Base-by-base conservation (phyloP, 345 rosid species). In the Gossypium ekmanianum region DNA sequence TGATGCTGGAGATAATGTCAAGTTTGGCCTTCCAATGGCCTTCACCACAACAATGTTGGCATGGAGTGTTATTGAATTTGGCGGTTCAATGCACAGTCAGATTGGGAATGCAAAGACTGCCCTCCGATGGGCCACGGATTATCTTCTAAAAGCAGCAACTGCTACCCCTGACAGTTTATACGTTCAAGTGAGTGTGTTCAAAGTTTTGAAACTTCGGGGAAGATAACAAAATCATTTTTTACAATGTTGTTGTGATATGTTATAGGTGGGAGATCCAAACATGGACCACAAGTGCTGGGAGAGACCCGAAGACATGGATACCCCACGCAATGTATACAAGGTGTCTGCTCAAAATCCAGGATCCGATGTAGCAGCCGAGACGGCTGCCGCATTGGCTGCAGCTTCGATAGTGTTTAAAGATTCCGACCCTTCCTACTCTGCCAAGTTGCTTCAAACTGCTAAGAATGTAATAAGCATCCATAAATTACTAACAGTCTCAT, bases 251-350 rank as follows among this genome's bases (percentile, higher is more conserved):
- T 18, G 51, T 54, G 55, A 18, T 56, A 54, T 51, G 72, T 45
- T 79, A 71, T 84, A 90, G 91, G 95, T 90, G 9, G 96, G 86
- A 71, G 93, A 91, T 50, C 90, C 93, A 4, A 87, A 86, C 77
- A 72, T 78, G 87, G 96, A 91, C 50, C 96, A 91, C 79, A 63
- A 24, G 72, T 88, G 93, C 76, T 88, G 92, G 92, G 92, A 90
- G 83, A 88, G 94, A 79, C 94, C 90, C 1, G 95, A 90, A 82
- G 96, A 90, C 59, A 90, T 90, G 92, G 93, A 87, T 78, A 88
- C 91, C 0, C 85, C 91, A 2, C 87, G 96, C 14, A 89, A 78
- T 52, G 89, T 82, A 11, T 91, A 89, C 88, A 85, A 86, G 75
- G 86, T 91, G 14, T 76, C 89, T 2, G 11, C 84, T 6, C 88